Conservation (phyloP, 352 stramenopile genomes). For the Globisporangium barbulae region DNA sequence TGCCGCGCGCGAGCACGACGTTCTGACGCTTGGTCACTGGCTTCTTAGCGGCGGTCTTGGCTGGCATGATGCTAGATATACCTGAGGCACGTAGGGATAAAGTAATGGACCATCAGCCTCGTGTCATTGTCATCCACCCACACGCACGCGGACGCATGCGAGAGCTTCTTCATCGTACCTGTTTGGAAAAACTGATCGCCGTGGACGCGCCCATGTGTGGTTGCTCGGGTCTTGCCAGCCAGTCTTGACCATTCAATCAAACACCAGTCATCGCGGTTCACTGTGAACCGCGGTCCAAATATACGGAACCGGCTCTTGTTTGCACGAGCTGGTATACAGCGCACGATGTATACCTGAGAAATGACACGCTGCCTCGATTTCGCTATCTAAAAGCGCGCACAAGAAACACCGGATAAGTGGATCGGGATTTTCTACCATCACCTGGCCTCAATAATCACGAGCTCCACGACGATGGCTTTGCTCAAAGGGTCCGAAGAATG, state of each 20-base stretch:
- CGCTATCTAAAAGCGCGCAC: background rate
- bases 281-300: background rate
- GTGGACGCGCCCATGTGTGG: too few species aligned
- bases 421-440: background rate
- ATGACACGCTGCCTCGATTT: background rate
- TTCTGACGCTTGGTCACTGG: constrained; percentile 46
- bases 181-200: constrained; percentile 52
- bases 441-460: too few species aligned
- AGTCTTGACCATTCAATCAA: constrained; percentile 14
- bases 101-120: background rate
- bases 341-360: background rate
- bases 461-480: too few species aligned
- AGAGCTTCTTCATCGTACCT: constrained; percentile 31
- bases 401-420: background rate
- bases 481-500: background rate
- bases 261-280: constrained; percentile 12
- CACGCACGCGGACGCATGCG: background rate
- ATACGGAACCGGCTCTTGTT: background rate
- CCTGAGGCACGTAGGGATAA: constrained; percentile 14
- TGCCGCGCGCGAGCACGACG: constrained; percentile 67
- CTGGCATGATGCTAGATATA: constrained; percentile 44
- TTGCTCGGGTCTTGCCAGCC: background rate
- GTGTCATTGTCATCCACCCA: background rate
- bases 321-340: background rate
- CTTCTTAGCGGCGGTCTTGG: constrained; percentile 33